A percentile compares a stretch with the other conserved stretches of the same genome.
Evolutionary conservation across 2,329 filamentous ascomycete genomes (phyloP).

Genomic region (Ophiostoma angusticollis): DNA sequence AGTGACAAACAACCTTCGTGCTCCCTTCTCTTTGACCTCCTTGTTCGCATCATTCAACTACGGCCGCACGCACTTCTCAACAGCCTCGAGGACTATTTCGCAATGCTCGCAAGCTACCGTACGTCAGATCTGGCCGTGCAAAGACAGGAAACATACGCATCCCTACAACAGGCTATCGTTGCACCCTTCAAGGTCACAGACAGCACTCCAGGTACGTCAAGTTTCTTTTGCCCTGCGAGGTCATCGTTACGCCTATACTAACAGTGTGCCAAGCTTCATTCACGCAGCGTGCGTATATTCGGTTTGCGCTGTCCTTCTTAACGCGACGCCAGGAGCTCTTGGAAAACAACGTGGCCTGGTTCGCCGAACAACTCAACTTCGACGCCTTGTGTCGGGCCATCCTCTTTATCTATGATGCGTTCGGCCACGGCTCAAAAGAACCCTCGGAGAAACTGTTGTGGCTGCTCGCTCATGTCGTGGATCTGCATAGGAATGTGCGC

Average conservation of each 20-base stretch:
- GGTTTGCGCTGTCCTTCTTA: slow-evolving; percentile 28
- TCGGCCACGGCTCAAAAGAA: slow-evolving; percentile 14
- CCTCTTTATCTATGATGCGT: slow-evolving; percentile 21
- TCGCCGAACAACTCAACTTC: slow-evolving; percentile 27
- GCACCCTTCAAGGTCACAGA: slow-evolving; percentile 6
- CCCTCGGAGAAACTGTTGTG: slow-evolving; percentile 39
- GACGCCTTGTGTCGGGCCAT: slow-evolving; percentile 31
- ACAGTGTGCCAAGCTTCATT: background rate
- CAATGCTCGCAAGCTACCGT: slow-evolving; percentile 11
- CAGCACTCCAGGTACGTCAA: background rate
- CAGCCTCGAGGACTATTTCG: slow-evolving; percentile 14
- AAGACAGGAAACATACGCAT: background rate
- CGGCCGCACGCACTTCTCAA: slow-evolving; percentile 11
- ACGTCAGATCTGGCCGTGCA: slow-evolving; percentile 3
- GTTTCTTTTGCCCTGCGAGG: too few relatives aligned
- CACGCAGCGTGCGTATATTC: slow-evolving; percentile 19
- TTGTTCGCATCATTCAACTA: slow-evolving; percentile 11
- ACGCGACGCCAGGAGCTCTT: slow-evolving; percentile 26
- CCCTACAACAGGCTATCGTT: slow-evolving; percentile 13
- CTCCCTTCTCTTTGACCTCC: slow-evolving; percentile 7
- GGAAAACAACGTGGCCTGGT: slow-evolving; percentile 24
- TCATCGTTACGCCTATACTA: too few relatives aligned
- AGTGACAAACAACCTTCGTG: too few relatives aligned
- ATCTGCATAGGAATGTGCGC: slow-evolving; percentile 32
- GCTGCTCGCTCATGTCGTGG: slow-evolving; percentile 55